These are phyloP conservation scores for Cynanchum wilfordii DNA, from an alignment of 257 asterid genomes.

Conservation along the genomic window DNA sequence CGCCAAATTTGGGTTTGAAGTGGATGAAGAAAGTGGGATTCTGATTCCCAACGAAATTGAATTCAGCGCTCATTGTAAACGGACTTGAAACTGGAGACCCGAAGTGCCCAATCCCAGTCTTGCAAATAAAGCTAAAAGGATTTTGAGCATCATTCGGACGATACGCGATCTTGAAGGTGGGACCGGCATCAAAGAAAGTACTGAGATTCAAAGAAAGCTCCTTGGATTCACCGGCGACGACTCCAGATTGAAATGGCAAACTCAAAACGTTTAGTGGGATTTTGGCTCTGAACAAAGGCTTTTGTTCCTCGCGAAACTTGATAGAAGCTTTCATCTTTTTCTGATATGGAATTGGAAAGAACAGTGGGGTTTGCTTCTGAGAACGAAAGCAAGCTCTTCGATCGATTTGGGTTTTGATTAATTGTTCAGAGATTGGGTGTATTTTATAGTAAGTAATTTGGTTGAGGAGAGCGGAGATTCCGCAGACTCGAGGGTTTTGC, in stretches of 20 bases:
- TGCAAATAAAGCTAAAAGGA: constrained; percentile 76
- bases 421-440: neutral
- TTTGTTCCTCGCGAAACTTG: constrained; percentile 81
- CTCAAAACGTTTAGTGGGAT: constrained; percentile 64
- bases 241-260: constrained; percentile 78
- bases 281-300: constrained; percentile 79
- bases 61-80: constrained; percentile 85
- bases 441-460: too few species aligned
- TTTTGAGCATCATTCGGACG: constrained; percentile 73
- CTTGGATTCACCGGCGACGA: constrained; percentile 75
- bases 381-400: neutral
- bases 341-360: neutral
- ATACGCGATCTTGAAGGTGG: constrained; percentile 60
- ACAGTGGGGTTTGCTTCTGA: neutral
- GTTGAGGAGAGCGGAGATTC: neutral
- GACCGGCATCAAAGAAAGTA: constrained; percentile 71
- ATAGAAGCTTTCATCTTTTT: constrained; percentile 84
- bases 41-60: constrained; percentile 52
- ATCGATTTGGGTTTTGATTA: neutral
- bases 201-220: constrained; percentile 61
- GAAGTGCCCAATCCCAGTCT: constrained; percentile 73
- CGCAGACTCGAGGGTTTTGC: neutral
- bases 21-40: constrained; percentile 81
- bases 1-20: constrained; percentile 82
- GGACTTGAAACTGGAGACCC: constrained; percentile 87